Conservation (phyloP, 1,139 yeast species). For the Hanseniaspora sp. region DNA sequence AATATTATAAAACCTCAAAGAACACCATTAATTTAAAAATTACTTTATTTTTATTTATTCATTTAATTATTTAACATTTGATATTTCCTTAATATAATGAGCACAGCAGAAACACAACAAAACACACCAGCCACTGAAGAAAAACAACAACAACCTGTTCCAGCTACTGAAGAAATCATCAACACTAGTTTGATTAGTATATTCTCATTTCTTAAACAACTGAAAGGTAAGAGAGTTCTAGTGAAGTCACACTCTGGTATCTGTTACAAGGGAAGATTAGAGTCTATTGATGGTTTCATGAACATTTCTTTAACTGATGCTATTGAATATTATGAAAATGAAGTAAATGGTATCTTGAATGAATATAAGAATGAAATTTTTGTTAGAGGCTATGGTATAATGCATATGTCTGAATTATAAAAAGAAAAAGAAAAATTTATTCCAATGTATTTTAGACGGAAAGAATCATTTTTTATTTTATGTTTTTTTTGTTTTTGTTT, state of each 20-base stretch:
- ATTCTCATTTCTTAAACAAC: constrained; percentile 66
- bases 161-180: constrained; percentile 1
- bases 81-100: no score
- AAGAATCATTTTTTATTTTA: neutral
- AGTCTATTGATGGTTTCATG: constrained; percentile 94
- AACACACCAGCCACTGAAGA: no score
- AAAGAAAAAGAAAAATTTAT: neutral
- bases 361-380: constrained; percentile 75
- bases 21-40: no score
- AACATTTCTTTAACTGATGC: constrained; percentile 78
- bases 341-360: constrained; percentile 45
- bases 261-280: constrained; percentile 63
- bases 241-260: constrained; percentile 84
- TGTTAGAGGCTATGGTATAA: constrained; percentile 87
- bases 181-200: constrained; percentile 36
- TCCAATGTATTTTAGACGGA: neutral
- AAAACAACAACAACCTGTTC: neutral
- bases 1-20: no score
- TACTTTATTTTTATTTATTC: no score
- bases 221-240: constrained; percentile 67
- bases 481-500: neutral
- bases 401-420: constrained; percentile 34
- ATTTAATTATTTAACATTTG: neutral
- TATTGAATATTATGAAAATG: constrained; percentile 41
- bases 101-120: neutral